phyloP scores from a whole-genome alignment of 208 protist genomes.

The Trypanosoma mega region DNA sequence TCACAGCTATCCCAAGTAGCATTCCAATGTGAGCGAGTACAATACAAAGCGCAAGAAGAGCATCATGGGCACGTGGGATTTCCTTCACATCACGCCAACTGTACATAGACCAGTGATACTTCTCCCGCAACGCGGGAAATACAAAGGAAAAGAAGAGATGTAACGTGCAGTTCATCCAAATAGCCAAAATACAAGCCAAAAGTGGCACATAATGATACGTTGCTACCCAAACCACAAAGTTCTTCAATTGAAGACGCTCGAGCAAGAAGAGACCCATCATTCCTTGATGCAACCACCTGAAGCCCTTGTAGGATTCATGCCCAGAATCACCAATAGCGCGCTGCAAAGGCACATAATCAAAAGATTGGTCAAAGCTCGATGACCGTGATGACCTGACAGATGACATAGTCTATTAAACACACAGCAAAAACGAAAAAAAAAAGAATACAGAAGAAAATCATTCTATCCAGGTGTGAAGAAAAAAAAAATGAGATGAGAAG shows the following conservation, averaged over 20 bases:
- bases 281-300: neutral
- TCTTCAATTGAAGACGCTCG: conserved; percentile 15
- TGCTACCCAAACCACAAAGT: conserved; percentile 19
- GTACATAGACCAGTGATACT: conserved; percentile 25
- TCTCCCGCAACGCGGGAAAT: conserved; percentile 18
- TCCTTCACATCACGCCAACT: conserved; percentile 18
- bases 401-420: no score
- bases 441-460: neutral
- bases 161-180: conserved; percentile 23
- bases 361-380: neutral
- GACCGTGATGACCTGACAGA: neutral
- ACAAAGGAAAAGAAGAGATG: conserved; percentile 27
- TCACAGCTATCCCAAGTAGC: conserved; percentile 14
- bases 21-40: conserved; percentile 13
- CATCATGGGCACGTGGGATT: conserved; percentile 16
- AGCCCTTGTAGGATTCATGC: neutral
- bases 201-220: conserved; percentile 29
- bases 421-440: conserved; percentile 2
- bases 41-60: conserved; percentile 10
- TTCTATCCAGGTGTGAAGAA: no score
- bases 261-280: conserved; percentile 22
- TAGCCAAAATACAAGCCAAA: conserved; percentile 14
- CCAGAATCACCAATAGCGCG: neutral
- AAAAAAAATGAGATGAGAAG: no score
- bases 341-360: conserved; percentile 12